Evolutionary conservation across 2,329 filamentous ascomycete genomes (phyloP), one percentile per base, ranked within the genome.

Genomic region (Penicillium hesseltinei): DNA sequence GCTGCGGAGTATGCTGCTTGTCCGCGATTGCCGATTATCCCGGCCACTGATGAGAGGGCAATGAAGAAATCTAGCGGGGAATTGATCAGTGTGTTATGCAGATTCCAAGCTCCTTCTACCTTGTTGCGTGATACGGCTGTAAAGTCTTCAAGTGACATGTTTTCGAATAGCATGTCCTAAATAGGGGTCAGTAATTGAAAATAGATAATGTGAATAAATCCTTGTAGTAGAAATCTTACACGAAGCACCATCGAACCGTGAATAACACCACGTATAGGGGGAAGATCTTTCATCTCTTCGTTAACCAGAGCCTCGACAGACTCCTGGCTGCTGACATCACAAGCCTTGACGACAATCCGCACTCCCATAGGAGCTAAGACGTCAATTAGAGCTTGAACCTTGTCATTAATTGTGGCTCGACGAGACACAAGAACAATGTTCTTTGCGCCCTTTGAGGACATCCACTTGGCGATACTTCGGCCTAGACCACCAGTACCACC

Each of bases 401-500:
- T 60, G 3, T 66, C 56, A 10, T 62, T 63, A 11, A 63, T 48
- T 0, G 68, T 62, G 21, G 65, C 68, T 50, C 73, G 78, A 27
- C 84, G 78, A 11, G 82, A 85, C 1, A 86, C 62, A 45, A 85
- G 82, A 2, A 80, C 78, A 8, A 87, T 62, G 54, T 82, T 71
- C 19, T 72, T 76, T 1, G 79, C 84, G 1, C 84, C 84, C 13
- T 79, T 77, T 5, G 68, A 65, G n/a, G 75, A 72, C 54, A 87
- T 74, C 53, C 82, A 76, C 52, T 76, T 72, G 2, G 82, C 79
- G 38, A 86, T 80, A 61, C 77, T 80, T 35, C 77, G 75, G 0
- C 84, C 84, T 0, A 87, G 74, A 11, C 84, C 84, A 17, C 84
- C 83, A 0, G 85, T 75, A 0, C 83, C 83, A 17, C 85, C 85